These are phyloP conservation scores for Candida peoriensis DNA, from an alignment of 805 yeast genomes.

Conservation along the genomic window DNA sequence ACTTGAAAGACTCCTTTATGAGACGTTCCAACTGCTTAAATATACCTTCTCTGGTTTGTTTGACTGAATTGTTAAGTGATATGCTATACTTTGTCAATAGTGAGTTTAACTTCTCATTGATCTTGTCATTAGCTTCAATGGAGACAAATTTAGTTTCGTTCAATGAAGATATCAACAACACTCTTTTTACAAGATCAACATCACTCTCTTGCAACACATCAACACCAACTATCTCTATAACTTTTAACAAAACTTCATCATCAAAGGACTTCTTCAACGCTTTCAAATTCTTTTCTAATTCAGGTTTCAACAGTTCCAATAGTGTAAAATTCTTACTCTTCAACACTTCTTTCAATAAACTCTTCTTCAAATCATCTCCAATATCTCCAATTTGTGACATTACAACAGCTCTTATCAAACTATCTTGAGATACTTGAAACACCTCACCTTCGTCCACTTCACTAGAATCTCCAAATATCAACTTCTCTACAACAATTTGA, in stretches of 20 bases:
- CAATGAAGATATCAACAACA: constrained; percentile 11
- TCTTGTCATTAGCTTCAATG: constrained; percentile 11
- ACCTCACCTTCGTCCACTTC: constrained; percentile 28
- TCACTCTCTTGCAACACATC: not conserved
- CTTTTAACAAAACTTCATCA: not conserved
- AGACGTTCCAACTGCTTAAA: not conserved
- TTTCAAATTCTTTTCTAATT: not conserved
- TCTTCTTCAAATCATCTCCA: not conserved
- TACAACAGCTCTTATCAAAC: not conserved
- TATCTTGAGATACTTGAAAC: constrained; percentile 25
- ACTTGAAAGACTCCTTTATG: not conserved
- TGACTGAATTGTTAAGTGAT: not conserved
- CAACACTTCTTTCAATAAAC: not conserved
- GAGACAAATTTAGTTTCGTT: constrained; percentile 5
- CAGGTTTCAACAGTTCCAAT: not conserved
- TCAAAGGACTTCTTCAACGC: not conserved
- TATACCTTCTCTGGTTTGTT: not conserved
- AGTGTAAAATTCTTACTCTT: not conserved
- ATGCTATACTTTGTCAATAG: not conserved
- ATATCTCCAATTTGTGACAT: not conserved
- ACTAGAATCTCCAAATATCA: constrained; percentile 26
- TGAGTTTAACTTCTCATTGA: not conserved
- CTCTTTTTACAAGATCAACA: constrained; percentile 8
- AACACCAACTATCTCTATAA: not conserved
- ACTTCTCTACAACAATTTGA: constrained; percentile 12